phyloP scores from a whole-genome alignment of 768 basidiomycete genomes.

The Aureoboletus auriporus region DNA sequence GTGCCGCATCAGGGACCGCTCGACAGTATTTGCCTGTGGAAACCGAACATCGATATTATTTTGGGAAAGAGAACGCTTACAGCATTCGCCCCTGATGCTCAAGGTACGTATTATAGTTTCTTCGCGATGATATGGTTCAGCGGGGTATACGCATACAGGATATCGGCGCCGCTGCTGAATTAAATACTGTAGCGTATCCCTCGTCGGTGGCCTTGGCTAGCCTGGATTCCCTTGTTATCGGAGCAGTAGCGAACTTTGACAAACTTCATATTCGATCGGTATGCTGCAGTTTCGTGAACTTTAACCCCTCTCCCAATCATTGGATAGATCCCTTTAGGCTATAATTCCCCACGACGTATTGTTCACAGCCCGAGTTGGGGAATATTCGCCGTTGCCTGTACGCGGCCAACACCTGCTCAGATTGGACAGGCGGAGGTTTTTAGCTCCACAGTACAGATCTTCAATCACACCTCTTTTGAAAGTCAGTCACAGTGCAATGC shows the following conservation, averaged over 20 bases:
- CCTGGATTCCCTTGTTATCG: constrained; percentile 54
- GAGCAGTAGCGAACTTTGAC: constrained; percentile 60
- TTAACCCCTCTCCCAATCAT: not conserved
- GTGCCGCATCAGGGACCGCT: constrained; percentile 50
- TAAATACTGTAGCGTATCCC: constrained; percentile 47
- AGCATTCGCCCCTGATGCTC: constrained; percentile 66
- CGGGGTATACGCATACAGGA: constrained; percentile 34
- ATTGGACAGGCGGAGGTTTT: constrained; percentile 46
- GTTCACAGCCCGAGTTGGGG: constrained; percentile 51
- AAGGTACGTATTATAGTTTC: constrained; percentile 40
- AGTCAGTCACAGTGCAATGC: constrained; percentile 39
- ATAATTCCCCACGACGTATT: constrained; percentile 67
- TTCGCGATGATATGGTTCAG: constrained; percentile 2
- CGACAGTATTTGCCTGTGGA: constrained; percentile 66
- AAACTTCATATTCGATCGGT: constrained; percentile 83
- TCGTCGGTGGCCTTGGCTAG: constrained; percentile 60
- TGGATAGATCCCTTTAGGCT: constrained; percentile 62
- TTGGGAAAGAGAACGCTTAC: constrained; percentile 60
- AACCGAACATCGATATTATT: constrained; percentile 67
- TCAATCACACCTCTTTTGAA: constrained; percentile 62
- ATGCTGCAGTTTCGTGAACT: constrained; percentile 14
- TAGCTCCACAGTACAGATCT: constrained; percentile 57
- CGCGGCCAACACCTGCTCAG: constrained; percentile 49
- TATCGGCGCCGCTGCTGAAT: constrained; percentile 44
- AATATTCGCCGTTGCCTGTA: constrained; percentile 65